These are phyloP conservation scores for Dictyophora rubrovolvata DNA, from an alignment of 768 basidiomycete species.

Conservation along the genomic window DNA sequence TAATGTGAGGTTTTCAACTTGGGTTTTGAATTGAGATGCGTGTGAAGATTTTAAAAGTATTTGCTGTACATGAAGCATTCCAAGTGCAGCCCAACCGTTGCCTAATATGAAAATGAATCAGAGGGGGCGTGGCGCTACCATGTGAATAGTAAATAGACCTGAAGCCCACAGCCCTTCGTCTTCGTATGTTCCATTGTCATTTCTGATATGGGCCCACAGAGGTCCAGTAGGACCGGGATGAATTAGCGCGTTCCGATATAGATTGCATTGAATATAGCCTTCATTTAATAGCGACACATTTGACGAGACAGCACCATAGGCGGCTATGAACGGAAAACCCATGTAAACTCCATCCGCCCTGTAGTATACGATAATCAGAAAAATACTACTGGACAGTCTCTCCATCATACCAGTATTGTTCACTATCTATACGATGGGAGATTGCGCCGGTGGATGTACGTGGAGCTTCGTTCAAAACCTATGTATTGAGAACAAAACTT, in stretches of 20 bases:
- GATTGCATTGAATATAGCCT: constrained; percentile 30
- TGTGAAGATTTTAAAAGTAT: constrained; percentile 26
- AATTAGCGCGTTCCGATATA: constrained; percentile 29
- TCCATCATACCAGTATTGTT: constrained; percentile 23
- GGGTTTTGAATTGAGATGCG: constrained; percentile 19
- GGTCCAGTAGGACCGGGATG: constrained; percentile 20
- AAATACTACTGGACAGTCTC: neutral
- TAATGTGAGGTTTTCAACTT: constrained; percentile 20
- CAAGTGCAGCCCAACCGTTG: constrained; percentile 33
- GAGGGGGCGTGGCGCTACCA: neutral
- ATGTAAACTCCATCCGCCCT: constrained; percentile 32
- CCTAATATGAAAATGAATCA: constrained; percentile 10
- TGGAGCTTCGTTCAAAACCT: constrained; percentile 20
- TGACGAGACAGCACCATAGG: constrained; percentile 25
- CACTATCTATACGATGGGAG: constrained; percentile 26
- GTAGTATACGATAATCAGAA: neutral
- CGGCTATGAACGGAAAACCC: constrained; percentile 36
- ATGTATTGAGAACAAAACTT: neutral
- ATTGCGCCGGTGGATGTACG: constrained; percentile 30
- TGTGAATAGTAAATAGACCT: constrained; percentile 13
- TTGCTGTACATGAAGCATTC: constrained; percentile 30
- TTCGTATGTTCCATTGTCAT: constrained; percentile 12
- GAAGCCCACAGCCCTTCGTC: constrained; percentile 27
- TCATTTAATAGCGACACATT: constrained; percentile 30
- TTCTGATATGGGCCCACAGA: constrained; percentile 30